Percentiles rank a stretch among this genome's conserved stretches.
Conservation (phyloP, 495 filamentous ascomycete species). For the Penicillium daleae region DNA sequence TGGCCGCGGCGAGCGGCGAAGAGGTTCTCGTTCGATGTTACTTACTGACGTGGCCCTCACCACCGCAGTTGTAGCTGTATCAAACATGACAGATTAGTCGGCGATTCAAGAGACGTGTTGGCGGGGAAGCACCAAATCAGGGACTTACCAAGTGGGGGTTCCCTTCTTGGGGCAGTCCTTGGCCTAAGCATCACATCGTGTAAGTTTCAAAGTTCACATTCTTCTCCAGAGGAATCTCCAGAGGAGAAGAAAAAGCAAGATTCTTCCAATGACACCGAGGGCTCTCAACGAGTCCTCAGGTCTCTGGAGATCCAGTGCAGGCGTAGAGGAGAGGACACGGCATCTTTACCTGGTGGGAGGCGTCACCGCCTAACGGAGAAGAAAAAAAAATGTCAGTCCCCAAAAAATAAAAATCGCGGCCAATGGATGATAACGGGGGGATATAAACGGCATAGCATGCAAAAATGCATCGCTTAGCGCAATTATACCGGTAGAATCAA, state of each 20-base stretch:
- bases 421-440: background rate
- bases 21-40: slow-evolving; percentile 19
- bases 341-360: slow-evolving; percentile 66
- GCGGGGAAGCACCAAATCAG: slow-evolving; percentile 9
- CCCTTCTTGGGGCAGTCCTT: slow-evolving; percentile 95
- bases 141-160: slow-evolving; percentile 82
- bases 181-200: slow-evolving; percentile 52
- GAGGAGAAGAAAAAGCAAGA: background rate
- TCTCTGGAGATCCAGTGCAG: slow-evolving; percentile 7
- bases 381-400: slow-evolving; percentile 32
- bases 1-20: too few relatives aligned
- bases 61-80: slow-evolving; percentile 76
- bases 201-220: background rate
- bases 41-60: slow-evolving; percentile 91
- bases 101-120: slow-evolving; percentile 17
- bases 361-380: slow-evolving; percentile 65
- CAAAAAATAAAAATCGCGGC: slow-evolving; percentile 11
- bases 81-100: slow-evolving; percentile 21
- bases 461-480: background rate
- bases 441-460: background rate
- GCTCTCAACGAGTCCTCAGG: background rate
- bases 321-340: slow-evolving; percentile 17
- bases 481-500: background rate
- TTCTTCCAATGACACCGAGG: background rate
- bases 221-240: background rate